Evolutionary conservation across 495 filamentous ascomycete species (phyloP).

Genomic region (Hypoxylon rickii): DNA sequence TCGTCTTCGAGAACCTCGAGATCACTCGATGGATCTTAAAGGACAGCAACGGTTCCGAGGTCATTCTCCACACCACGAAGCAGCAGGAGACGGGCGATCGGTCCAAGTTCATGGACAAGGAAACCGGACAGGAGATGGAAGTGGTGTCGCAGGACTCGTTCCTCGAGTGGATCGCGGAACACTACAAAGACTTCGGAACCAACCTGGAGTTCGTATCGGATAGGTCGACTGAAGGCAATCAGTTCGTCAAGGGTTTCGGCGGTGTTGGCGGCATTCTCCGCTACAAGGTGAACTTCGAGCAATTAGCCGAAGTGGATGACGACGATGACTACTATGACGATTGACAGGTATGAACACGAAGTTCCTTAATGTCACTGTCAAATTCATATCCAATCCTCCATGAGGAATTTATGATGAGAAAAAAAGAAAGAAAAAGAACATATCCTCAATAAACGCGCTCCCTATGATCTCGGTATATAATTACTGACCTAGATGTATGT

Average conservation of each 20-base stretch:
- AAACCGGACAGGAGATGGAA: conserved; percentile 96
- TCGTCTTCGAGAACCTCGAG: conserved; percentile 98
- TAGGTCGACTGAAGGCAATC: conserved; percentile 94
- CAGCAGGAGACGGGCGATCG: conserved; percentile 74
- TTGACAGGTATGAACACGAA: conserved; percentile 42
- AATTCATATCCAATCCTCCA: background rate
- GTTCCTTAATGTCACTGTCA: background rate
- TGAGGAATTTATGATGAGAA: conserved; percentile 1
- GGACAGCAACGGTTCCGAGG: conserved; percentile 67
- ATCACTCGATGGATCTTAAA: conserved; percentile 90
- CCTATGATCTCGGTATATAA: conserved; percentile 6
- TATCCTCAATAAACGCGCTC: background rate
- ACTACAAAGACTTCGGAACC: conserved; percentile 96
- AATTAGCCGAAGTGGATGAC: conserved; percentile 90
- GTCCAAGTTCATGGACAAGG: conserved; percentile 88
- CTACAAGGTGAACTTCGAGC: conserved; percentile 99
- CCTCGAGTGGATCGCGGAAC: conserved; percentile 98
- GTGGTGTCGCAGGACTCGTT: conserved; percentile 81
- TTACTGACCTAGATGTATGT: conserved; percentile 21
- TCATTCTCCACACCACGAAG: conserved; percentile 88
- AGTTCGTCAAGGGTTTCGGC: conserved; percentile 99
- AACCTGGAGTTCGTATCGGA: conserved; percentile 98
- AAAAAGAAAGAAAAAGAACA: conserved; percentile 11
- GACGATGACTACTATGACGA: conserved; percentile 99
- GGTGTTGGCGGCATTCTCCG: conserved; percentile 95